A percentile compares a stretch with the other conserved stretches of the same genome.
Evolutionary conservation across 2,329 filamentous ascomycete genomes (phyloP).

Genomic region (Phyllosticta capitalensis): DNA sequence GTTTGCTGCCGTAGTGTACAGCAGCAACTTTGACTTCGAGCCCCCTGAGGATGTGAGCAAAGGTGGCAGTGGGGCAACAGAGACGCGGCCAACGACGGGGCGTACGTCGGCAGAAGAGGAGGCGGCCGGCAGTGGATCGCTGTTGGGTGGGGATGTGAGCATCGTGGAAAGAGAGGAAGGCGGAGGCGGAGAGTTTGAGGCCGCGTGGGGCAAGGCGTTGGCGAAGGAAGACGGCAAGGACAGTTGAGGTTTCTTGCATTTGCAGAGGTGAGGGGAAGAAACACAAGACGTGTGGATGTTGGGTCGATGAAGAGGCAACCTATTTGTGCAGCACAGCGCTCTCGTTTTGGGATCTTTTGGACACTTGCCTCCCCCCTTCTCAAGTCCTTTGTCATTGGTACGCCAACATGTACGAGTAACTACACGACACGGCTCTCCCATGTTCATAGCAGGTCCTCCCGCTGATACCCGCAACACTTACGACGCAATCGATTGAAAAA

Average conservation of each 20-base stretch:
- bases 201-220: constrained; percentile 58
- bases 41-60: constrained; percentile 23
- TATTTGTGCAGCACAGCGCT: too few species aligned
- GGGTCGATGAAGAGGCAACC: neutral
- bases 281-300: too few species aligned
- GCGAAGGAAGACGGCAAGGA: constrained; percentile 32
- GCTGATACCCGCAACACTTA: too few species aligned
- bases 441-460: too few species aligned
- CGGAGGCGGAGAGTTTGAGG: constrained; percentile 43
- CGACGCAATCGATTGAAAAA: too few species aligned
- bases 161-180: constrained; percentile 34
- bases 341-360: too few species aligned
- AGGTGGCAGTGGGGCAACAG: neutral
- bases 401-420: too few species aligned
- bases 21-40: constrained; percentile 61
- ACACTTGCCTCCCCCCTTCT: too few species aligned
- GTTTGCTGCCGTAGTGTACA: constrained; percentile 80
- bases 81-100: constrained; percentile 13
- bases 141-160: constrained; percentile 16
- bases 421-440: too few species aligned
- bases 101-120: constrained; percentile 6
- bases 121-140: neutral
- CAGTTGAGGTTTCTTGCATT: neutral
- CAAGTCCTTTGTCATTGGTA: too few species aligned
- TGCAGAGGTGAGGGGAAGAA: neutral